Evolutionary conservation across 768 basidiomycete species (phyloP), one percentile per base, ranked within the genome.

Genomic region (Pulveroboletus sp.): DNA sequence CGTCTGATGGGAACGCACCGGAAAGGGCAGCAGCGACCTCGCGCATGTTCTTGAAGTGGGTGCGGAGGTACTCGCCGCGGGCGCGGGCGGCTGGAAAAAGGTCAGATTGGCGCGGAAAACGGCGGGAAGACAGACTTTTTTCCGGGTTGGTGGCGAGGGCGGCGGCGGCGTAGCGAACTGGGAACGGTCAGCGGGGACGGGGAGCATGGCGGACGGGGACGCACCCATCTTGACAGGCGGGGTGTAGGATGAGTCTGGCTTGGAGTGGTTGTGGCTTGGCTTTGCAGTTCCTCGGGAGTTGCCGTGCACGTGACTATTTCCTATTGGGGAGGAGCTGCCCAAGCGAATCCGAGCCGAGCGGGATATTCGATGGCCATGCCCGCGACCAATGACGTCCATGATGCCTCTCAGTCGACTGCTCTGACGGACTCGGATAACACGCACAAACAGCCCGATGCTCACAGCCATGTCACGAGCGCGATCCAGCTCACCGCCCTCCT

Each of bases 41-140:
- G 56, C 91, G 86, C 92, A 96, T 98, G 83, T 98, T 99, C 87
- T 99, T 99, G 85, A 96, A 99, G 78, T 97, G 95, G 41, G 96
- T 98, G 63, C 94, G 90, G 67, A 96, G 83, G 81, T 97, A 93
- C 77, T 95, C 93, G 63, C 93, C 93, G 65, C 89, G 88, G 51
- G 94, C 88, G 67, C 82, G 87, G 65, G 94, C 85, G 70, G 89
- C 92, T 95, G 69, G 32, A 68, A 42, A 56, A 53, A 36, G 23
- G 45, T 59, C 35, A 59, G 45, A 58, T 57, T 41, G 31, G 43
- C 20, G 9, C 0, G 12, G n/a, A 29, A 22, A 37, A 17, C 23
- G 6, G 32, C 24, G 36, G 54, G 34, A 37, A 17, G 36, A 79
- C 86, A 53, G 58, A 94, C 91, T 89, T 80, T 91, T 94, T 83